Conservation (phyloP, 1,139 yeast genomes). For the Eremothecium sinecaudum region DNA sequence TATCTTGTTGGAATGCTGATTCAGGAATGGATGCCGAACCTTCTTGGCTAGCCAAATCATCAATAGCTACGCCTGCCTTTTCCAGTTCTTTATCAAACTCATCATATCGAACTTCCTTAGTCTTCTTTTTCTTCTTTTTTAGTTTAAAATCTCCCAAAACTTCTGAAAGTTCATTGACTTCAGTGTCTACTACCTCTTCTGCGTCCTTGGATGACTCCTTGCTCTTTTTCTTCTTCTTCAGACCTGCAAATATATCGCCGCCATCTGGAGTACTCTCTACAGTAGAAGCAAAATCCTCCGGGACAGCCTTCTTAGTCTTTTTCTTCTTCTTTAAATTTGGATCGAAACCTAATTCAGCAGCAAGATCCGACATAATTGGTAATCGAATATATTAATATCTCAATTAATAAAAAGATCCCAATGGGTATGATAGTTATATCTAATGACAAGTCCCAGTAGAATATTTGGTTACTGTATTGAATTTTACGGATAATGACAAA, state of each 20-base stretch:
- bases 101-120: slow-evolving; percentile 47
- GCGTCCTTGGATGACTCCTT: slow-evolving; percentile 30
- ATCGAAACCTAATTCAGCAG: slow-evolving; percentile 61
- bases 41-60: slow-evolving; percentile 28
- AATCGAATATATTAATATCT: too few species aligned
- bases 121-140: slow-evolving; percentile 72
- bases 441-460: too few species aligned
- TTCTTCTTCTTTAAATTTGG: slow-evolving; percentile 79
- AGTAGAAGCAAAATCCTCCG: slow-evolving; percentile 30
- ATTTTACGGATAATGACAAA: too few species aligned
- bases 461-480: too few species aligned
- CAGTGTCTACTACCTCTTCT: slow-evolving; percentile 34
- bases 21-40: slow-evolving; percentile 32
- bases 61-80: slow-evolving; percentile 74
- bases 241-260: slow-evolving; percentile 39
- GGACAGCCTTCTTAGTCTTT: slow-evolving; percentile 43
- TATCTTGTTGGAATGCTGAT: slow-evolving; percentile 33
- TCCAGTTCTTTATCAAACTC: slow-evolving; percentile 88
- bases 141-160: slow-evolving; percentile 63
- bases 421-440: too few species aligned
- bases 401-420: too few species aligned
- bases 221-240: slow-evolving; percentile 43
- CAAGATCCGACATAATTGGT: slow-evolving; percentile 31
- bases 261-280: slow-evolving; percentile 23
- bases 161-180: slow-evolving; percentile 48